A percentile compares a stretch with the other conserved stretches of the same genome.
Evolutionary conservation across 306 rosid species (phyloP).

Genomic region (Senna tora): DNA sequence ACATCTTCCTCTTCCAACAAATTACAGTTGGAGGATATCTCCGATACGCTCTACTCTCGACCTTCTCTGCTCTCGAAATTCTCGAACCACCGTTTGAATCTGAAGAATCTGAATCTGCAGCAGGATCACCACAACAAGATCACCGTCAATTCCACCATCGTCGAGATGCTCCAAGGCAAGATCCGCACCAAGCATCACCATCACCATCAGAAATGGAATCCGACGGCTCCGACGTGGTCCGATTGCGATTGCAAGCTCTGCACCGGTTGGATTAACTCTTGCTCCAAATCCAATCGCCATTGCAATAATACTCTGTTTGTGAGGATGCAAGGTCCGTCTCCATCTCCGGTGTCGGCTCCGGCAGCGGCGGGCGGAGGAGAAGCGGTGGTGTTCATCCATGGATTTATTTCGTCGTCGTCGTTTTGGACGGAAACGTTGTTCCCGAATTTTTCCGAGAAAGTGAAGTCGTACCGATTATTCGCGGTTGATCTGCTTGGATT

Average conservation of each 20-base stretch:
- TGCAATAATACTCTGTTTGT: conserved; percentile 65
- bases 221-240: conserved; percentile 69
- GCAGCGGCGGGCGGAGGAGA: no score
- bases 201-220: no score
- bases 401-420: conserved; percentile 83
- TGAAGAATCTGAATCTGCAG: no score
- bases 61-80: conserved; percentile 44
- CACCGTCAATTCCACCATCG: conserved; percentile 62
- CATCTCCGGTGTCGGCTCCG: no score
- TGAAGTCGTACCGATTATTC: conserved; percentile 68
- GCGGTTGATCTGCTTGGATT: conserved; percentile 93
- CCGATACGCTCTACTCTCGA: conserved; percentile 80
- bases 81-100: no score
- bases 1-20: conserved; percentile 49
- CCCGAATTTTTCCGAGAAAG: conserved; percentile 63
- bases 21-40: conserved; percentile 79
- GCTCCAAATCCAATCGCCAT: conserved; percentile 31
- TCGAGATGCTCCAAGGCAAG: conserved; percentile 84
- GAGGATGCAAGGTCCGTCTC: conserved; percentile 55
- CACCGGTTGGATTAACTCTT: conserved; percentile 62
- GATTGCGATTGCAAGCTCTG: conserved; percentile 85
- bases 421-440: conserved; percentile 96
- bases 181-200: conserved; percentile 38
- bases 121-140: neutral
- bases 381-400: conserved; percentile 86